phyloP scores from a whole-genome alignment of 192 early-diverging fungal species.

The Fimicolochytrium jonesii region DNA sequence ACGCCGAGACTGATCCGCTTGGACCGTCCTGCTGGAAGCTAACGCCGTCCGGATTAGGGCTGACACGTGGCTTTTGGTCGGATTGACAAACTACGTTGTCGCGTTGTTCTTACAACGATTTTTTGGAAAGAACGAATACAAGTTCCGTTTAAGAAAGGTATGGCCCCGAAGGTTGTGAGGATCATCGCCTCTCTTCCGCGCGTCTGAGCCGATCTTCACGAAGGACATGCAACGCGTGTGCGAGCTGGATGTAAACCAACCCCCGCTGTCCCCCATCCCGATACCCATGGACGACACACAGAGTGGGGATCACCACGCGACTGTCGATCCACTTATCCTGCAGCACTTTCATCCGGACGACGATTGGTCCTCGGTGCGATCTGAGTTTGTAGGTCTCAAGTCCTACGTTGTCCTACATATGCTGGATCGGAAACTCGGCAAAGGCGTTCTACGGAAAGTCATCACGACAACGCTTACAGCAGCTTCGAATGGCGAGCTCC shows the following conservation, averaged over 20 bases:
- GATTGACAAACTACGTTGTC: slow-evolving; percentile 73
- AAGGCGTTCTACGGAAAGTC: slow-evolving; percentile 71
- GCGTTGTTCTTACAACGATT: slow-evolving; percentile 72
- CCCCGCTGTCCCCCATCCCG: slow-evolving; percentile 74
- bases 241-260: slow-evolving; percentile 80
- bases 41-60: slow-evolving; percentile 56
- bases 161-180: background rate
- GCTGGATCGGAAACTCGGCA: slow-evolving; percentile 80
- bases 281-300: slow-evolving; percentile 1
- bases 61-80: slow-evolving; percentile 87
- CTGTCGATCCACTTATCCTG: slow-evolving; percentile 33
- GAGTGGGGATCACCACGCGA: slow-evolving; percentile 5
- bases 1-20: too few relatives aligned
- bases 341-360: slow-evolving; percentile 47
- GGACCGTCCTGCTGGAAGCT: too few relatives aligned
- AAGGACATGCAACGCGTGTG: slow-evolving; percentile 82
- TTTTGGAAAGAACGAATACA: slow-evolving; percentile 86
- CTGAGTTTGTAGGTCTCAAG: slow-evolving; percentile 80
- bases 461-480: slow-evolving; percentile 74
- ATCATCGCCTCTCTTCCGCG: background rate
- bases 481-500: slow-evolving; percentile 52
- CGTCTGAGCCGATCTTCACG: background rate
- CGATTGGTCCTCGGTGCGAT: slow-evolving; percentile 35
- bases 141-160: slow-evolving; percentile 74
- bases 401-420: slow-evolving; percentile 86